These are phyloP conservation scores for Cercospora citrullina DNA, from an alignment of 2,329 filamentous ascomycete genomes.

Conservation along the genomic window DNA sequence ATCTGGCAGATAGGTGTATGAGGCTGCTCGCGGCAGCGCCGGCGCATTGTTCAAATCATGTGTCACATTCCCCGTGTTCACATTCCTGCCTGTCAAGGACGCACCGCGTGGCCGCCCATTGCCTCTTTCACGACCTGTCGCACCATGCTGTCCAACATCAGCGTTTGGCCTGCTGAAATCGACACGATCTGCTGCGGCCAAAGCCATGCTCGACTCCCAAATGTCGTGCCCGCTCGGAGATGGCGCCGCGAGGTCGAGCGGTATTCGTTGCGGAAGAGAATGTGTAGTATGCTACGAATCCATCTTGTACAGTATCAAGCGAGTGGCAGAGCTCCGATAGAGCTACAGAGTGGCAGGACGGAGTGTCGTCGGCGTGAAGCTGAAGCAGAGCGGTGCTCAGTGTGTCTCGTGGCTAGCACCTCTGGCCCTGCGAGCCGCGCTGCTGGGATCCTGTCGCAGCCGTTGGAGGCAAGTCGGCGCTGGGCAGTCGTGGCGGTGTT, in stretches of 20 bases:
- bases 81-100: slow-evolving; percentile 18
- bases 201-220: slow-evolving; percentile 22
- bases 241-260: neutral
- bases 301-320: slow-evolving; percentile 16
- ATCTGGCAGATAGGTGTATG: slow-evolving; percentile 56
- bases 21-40: slow-evolving; percentile 56
- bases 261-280: neutral
- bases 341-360: slow-evolving; percentile 9
- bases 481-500: neutral
- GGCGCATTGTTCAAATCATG: slow-evolving; percentile 12
- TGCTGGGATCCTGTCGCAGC: neutral
- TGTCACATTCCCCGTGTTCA: slow-evolving; percentile 17
- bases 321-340: slow-evolving; percentile 19
- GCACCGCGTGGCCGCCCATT: slow-evolving; percentile 18
- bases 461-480: neutral
- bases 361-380: neutral
- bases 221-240: neutral
- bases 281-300: slow-evolving; percentile 2
- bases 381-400: neutral
- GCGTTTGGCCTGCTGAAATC: slow-evolving; percentile 10
- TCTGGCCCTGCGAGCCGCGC: neutral
- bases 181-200: slow-evolving; percentile 26
- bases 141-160: slow-evolving; percentile 19
- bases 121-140: slow-evolving; percentile 8
- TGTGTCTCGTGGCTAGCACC: slow-evolving; percentile 4